Percentiles rank a stretch among this genome's conserved stretches.
phyloP scores from a whole-genome alignment of 2,329 filamentous ascomycete genomes.

The Cladosporium sp. region DNA sequence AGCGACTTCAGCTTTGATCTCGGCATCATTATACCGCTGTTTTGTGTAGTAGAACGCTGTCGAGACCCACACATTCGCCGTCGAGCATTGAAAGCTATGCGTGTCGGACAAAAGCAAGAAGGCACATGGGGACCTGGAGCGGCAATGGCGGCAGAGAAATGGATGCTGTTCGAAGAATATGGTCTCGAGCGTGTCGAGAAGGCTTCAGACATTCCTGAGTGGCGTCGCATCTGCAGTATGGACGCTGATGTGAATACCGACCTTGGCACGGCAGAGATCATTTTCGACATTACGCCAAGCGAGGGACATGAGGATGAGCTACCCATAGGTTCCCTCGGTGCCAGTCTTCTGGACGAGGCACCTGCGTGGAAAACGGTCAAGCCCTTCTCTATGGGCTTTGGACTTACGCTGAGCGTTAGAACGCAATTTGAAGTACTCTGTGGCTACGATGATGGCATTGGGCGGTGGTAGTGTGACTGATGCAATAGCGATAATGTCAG shows the following conservation, averaged over 20 bases:
- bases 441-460: no score
- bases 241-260: neutral
- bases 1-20: conserved; percentile 19
- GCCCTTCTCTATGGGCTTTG: conserved; percentile 5
- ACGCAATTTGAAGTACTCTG: neutral
- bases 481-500: no score
- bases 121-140: conserved; percentile 19
- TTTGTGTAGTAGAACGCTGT: conserved; percentile 14
- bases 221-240: neutral
- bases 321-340: neutral
- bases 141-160: conserved; percentile 15
- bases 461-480: no score
- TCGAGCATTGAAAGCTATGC: conserved; percentile 16
- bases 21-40: conserved; percentile 15
- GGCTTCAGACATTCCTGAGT: conserved; percentile 16
- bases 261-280: neutral
- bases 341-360: neutral
- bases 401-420: neutral
- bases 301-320: neutral
- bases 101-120: conserved; percentile 16
- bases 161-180: conserved; percentile 20
- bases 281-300: conserved; percentile 4
- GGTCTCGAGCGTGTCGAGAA: conserved; percentile 9
- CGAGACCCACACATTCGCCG: conserved; percentile 18
- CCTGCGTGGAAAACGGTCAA: neutral